Percentiles rank a stretch among this genome's conserved stretches.
phyloP scores from a whole-genome alignment of 2,329 filamentous ascomycete genomes.

The Phialophora verrucosa region DNA sequence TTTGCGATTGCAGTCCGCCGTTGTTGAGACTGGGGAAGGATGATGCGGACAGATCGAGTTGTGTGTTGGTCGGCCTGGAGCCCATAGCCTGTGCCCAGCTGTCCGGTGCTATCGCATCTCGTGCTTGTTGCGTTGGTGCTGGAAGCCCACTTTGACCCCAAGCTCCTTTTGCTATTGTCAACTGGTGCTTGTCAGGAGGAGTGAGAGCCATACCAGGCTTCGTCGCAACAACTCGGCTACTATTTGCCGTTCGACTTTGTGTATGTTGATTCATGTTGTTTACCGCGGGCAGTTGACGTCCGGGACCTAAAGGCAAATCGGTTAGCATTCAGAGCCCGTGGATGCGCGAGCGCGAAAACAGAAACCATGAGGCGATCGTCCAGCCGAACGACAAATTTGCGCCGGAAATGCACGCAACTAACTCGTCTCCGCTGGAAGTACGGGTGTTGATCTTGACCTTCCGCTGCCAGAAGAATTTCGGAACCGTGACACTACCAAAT shows the following conservation, averaged over 20 bases:
- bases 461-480: not conserved
- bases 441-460: not conserved
- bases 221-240: slow-evolving; percentile 31
- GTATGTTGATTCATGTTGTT: slow-evolving; percentile 36
- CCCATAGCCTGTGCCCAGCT: slow-evolving; percentile 40
- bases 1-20: slow-evolving; percentile 34
- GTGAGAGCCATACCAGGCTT: slow-evolving; percentile 34
- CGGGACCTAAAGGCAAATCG: slow-evolving; percentile 28
- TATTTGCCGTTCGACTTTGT: slow-evolving; percentile 34
- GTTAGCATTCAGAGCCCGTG: not conserved
- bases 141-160: slow-evolving; percentile 36
- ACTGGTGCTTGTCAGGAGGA: not conserved
- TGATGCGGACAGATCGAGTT: slow-evolving; percentile 39
- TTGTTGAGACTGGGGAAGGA: slow-evolving; percentile 40
- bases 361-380: not conserved
- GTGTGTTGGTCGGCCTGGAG: slow-evolving; percentile 31
- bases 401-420: not conserved
- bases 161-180: slow-evolving; percentile 24
- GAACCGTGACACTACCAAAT: not conserved
- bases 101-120: slow-evolving; percentile 34
- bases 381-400: not conserved
- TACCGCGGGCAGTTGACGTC: slow-evolving; percentile 33
- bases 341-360: not conserved
- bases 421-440: not conserved
- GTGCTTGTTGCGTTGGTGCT: slow-evolving; percentile 26